phyloP scores from a whole-genome alignment of 371 early-diverging fungal species.

The Dichotomocladium elegans region DNA sequence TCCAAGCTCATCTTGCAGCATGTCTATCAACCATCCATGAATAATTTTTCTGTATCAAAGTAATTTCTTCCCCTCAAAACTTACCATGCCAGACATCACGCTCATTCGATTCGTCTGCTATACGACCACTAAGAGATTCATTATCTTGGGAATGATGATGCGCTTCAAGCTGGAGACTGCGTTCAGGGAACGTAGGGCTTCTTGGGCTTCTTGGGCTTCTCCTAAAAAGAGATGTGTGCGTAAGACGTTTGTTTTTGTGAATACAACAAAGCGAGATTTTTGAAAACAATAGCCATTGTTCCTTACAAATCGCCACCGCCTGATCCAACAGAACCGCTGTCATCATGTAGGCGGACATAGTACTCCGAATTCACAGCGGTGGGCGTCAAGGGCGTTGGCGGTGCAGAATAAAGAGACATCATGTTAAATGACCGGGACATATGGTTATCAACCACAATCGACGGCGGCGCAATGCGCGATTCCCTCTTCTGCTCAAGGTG shows the following conservation, averaged over 20 bases:
- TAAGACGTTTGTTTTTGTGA: too few relatives aligned
- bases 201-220: too few relatives aligned
- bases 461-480: neutral
- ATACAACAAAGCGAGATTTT: too few relatives aligned
- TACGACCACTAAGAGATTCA: too few relatives aligned
- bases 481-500: slow-evolving; percentile 12
- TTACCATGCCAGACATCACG: slow-evolving; percentile 7
- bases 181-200: too few relatives aligned
- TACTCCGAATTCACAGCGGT: neutral
- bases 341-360: neutral
- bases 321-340: neutral
- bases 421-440: slow-evolving; percentile 1
- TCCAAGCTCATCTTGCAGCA: slow-evolving; percentile 3
- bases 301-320: neutral
- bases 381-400: slow-evolving; percentile 1
- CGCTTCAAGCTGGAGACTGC: too few relatives aligned
- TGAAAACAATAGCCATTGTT: too few relatives aligned
- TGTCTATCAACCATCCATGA: neutral
- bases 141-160: too few relatives aligned
- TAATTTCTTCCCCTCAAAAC: neutral
- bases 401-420: slow-evolving; percentile 6
- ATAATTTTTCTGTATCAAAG: too few relatives aligned
- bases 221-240: too few relatives aligned
- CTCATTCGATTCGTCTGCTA: neutral
- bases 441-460: slow-evolving; percentile 4